Conservation (phyloP, 1,284 basidiomycete genomes). For the Trichosporon inkin region DNA sequence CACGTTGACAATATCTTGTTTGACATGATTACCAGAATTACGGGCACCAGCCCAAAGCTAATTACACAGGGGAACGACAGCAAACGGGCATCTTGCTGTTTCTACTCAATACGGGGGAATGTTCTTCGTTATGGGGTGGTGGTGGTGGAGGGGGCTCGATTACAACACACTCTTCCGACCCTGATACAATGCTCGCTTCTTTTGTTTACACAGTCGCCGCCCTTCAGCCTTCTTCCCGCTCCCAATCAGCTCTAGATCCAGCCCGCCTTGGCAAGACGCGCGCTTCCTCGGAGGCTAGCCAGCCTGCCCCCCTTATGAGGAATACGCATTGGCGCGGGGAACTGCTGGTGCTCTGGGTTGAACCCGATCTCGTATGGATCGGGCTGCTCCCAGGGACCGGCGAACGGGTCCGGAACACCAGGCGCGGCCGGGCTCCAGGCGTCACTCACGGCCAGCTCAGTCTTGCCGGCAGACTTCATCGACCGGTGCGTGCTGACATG, state of each 20-base stretch:
- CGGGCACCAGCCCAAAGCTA: neutral
- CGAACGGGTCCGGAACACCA: neutral
- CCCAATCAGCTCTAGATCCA: constrained; percentile 8
- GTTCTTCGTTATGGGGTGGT: too few relatives aligned
- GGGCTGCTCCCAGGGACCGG: neutral
- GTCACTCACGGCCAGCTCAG: neutral
- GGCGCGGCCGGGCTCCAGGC: neutral
- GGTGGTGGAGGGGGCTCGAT: neutral
- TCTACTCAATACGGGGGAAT: too few relatives aligned
- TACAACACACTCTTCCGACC: neutral
- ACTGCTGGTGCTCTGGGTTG: constrained; percentile 2
- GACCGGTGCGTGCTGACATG: neutral
- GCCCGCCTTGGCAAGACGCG: constrained; percentile 14
- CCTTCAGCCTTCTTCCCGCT: neutral
- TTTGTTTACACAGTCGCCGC: neutral
- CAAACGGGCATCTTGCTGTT: neutral
- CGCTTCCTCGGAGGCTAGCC: neutral
- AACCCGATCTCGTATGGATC: constrained; percentile 3
- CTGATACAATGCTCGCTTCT: neutral
- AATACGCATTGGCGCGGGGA: neutral
- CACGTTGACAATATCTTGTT: too few relatives aligned
- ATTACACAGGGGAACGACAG: neutral
- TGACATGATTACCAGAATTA: too few relatives aligned
- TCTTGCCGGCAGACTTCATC: neutral
- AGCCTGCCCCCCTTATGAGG: neutral